Percentiles rank a stretch among this genome's conserved stretches.
These are phyloP conservation scores for Candida ipomoeae DNA, from an alignment of 805 yeast genomes.

Conservation along the genomic window DNA sequence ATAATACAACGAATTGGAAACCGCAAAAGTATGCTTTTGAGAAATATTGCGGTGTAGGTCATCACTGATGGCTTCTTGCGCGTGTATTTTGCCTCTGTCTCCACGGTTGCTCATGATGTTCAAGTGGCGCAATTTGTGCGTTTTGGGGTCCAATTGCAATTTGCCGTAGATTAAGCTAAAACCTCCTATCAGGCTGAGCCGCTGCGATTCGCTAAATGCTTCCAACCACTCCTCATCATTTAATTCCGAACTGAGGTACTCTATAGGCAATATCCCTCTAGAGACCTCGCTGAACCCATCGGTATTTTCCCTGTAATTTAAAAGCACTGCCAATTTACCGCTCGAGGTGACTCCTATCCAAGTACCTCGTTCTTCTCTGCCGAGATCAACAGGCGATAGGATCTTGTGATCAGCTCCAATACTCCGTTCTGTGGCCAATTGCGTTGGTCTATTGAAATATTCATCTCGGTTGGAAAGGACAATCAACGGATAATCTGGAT, in stretches of 20 bases:
- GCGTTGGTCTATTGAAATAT: conserved; percentile 68
- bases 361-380: conserved; percentile 73
- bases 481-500: conserved; percentile 71
- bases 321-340: conserved; percentile 66
- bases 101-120: conserved; percentile 50
- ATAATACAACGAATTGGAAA: conserved; percentile 64
- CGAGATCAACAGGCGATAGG: conserved; percentile 71
- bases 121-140: conserved; percentile 31
- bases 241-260: conserved; percentile 35
- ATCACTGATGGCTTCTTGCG: conserved; percentile 6
- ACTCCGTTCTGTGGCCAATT: conserved; percentile 40
- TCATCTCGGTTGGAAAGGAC: conserved; percentile 87
- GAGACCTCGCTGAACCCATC: conserved; percentile 36
- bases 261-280: conserved; percentile 49
- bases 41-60: conserved; percentile 19
- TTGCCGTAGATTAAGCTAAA: conserved; percentile 59
- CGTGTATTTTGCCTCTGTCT: conserved; percentile 34
- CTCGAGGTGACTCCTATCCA: conserved; percentile 75
- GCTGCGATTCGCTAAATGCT: conserved; percentile 15
- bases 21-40: conserved; percentile 43
- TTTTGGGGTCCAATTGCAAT: conserved; percentile 23
- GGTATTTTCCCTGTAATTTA: conserved; percentile 62
- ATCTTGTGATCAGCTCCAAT: conserved; percentile 34
- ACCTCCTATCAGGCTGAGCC: conserved; percentile 48
- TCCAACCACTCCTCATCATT: conserved; percentile 44